These are phyloP conservation scores for Ustilago nuda DNA, from an alignment of 1,284 basidiomycete species.

Conservation along the genomic window DNA sequence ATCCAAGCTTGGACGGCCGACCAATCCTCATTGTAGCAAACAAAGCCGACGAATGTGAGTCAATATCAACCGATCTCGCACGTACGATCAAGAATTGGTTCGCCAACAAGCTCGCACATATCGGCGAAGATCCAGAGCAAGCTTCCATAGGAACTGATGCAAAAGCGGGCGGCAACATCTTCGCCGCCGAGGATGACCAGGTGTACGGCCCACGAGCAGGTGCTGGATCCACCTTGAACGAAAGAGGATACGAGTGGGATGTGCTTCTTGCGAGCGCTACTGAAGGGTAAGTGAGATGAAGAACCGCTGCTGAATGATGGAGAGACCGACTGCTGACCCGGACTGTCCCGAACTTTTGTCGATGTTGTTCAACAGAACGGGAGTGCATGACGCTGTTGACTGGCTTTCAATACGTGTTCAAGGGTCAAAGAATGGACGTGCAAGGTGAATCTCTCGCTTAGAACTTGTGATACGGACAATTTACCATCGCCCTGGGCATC, in stretches of 20 bases:
- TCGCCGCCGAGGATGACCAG: slow-evolving; percentile 36
- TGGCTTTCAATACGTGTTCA: slow-evolving; percentile 42
- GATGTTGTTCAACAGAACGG: slow-evolving; percentile 13
- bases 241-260: slow-evolving; percentile 45
- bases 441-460: slow-evolving; percentile 7
- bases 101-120: slow-evolving; percentile 25
- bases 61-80: slow-evolving; percentile 18
- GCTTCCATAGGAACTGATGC: no score
- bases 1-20: slow-evolving; percentile 39
- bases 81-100: slow-evolving; percentile 38
- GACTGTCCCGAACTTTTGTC: no score
- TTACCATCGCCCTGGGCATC: neutral
- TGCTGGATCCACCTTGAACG: slow-evolving; percentile 16
- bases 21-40: slow-evolving; percentile 45
- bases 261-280: slow-evolving; percentile 36
- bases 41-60: slow-evolving; percentile 32
- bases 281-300: slow-evolving; percentile 32
- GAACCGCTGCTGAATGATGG: neutral
- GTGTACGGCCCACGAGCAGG: slow-evolving; percentile 15
- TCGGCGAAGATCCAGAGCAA: slow-evolving; percentile 14
- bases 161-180: slow-evolving; percentile 18
- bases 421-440: slow-evolving; percentile 6
- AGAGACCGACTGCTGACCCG: neutral
- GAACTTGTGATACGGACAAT: no score
- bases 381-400: slow-evolving; percentile 37